Conservation (phyloP, 164 flowering plant genomes). For the Piper longum region DNA sequence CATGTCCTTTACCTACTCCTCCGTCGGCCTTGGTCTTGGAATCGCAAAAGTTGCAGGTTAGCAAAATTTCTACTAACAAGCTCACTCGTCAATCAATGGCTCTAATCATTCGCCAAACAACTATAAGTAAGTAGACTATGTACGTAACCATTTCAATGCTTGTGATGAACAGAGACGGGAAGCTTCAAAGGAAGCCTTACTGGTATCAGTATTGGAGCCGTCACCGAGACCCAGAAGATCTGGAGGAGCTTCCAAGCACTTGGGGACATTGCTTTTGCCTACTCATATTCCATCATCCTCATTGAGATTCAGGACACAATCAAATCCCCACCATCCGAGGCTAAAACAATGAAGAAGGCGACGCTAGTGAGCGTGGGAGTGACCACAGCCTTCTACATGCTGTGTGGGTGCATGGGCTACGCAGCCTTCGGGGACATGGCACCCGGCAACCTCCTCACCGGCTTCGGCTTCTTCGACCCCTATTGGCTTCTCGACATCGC, state of each 20-base stretch:
- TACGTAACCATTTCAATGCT: background rate
- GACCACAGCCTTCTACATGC: conserved; percentile 47
- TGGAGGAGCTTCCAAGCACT: conserved; percentile 76
- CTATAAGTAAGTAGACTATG: too few relatives aligned
- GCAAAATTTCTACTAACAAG: background rate
- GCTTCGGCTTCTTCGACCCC: conserved; percentile 55
- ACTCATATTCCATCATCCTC: conserved; percentile 59
- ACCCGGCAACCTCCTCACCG: conserved; percentile 49
- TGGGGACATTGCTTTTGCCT: conserved; percentile 70
- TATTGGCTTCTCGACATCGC: conserved; percentile 58
- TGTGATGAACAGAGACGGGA: conserved; percentile 26
- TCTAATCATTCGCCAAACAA: too few relatives aligned
- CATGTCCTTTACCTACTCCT: conserved; percentile 22
- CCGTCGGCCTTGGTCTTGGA: conserved; percentile 18
- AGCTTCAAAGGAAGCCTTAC: conserved; percentile 42
- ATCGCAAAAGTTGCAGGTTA: conserved; percentile 28
- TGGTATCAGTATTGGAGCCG: conserved; percentile 51
- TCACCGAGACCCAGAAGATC: conserved; percentile 39
- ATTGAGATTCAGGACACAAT: conserved; percentile 69
- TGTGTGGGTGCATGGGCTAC: conserved; percentile 63
- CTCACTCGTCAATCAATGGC: background rate
- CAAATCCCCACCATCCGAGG: conserved; percentile 46
- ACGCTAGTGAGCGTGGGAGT: conserved; percentile 25
- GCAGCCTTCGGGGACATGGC: conserved; percentile 53
- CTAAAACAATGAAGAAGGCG: conserved; percentile 53